Conservation (phyloP, 352 stramenopile species). For the Plasmopara viticola region DNA sequence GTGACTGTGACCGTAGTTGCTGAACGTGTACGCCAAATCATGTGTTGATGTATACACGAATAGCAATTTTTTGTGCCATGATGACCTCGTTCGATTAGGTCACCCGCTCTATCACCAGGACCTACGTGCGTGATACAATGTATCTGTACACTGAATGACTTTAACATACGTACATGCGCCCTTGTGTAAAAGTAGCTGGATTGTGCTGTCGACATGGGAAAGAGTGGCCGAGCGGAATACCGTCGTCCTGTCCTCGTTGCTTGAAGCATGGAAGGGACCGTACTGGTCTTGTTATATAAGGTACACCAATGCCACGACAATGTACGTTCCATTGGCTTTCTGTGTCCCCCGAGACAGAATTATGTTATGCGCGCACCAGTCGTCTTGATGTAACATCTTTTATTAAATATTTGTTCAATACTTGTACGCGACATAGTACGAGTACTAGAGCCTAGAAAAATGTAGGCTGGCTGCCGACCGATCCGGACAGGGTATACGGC, state of each 20-base stretch:
- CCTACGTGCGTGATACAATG: not conserved
- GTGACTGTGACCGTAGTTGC: too few species aligned
- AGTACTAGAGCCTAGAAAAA: too few species aligned
- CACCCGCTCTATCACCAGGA: not conserved
- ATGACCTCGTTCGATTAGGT: too few species aligned
- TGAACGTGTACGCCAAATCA: too few species aligned
- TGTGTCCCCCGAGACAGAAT: not conserved
- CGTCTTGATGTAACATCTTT: not conserved
- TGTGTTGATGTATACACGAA: too few species aligned
- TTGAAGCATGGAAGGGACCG: not conserved
- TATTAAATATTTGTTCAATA: not conserved
- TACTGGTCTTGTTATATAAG: not conserved
- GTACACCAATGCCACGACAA: not conserved
- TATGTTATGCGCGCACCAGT: not conserved
- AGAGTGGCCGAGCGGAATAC: not conserved
- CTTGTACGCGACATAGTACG: too few species aligned
- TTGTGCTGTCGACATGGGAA: not conserved
- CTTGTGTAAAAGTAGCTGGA: not conserved
- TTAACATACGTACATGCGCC: not conserved
- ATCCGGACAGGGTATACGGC: not conserved
- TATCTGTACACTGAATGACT: not conserved
- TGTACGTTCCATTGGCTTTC: not conserved
- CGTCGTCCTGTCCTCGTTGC: not conserved
- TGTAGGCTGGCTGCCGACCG: not conserved
- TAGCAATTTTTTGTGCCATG: too few species aligned